These are phyloP conservation scores for Colletotrichum melonis DNA, from an alignment of 2,329 filamentous ascomycete species.

Conservation along the genomic window DNA sequence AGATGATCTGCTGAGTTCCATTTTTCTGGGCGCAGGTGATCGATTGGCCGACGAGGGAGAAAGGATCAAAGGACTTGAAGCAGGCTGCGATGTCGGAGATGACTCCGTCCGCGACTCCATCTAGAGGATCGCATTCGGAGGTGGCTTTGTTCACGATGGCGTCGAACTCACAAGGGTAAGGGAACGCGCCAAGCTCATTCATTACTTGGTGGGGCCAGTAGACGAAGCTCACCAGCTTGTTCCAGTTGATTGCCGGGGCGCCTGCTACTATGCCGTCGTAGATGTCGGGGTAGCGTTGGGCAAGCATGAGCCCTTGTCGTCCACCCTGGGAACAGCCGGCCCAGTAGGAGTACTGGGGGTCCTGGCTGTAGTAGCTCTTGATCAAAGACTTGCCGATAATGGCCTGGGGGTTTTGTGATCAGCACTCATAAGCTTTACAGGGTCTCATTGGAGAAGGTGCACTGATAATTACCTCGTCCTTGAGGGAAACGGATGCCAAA, in stretches of 20 bases:
- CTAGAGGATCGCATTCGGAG: constrained; percentile 40
- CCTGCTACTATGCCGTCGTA: constrained; percentile 55
- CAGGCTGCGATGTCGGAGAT: constrained; percentile 31
- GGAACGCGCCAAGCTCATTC: constrained; percentile 38
- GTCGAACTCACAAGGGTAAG: constrained; percentile 2
- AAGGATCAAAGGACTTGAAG: constrained; percentile 39
- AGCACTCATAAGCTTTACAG: no score
- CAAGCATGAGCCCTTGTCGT: constrained; percentile 59
- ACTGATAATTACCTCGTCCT: constrained; percentile 56
- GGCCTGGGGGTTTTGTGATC: background rate
- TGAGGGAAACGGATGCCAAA: constrained; percentile 42
- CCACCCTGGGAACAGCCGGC: constrained; percentile 64
- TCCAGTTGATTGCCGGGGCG: constrained; percentile 11
- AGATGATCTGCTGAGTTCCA: background rate
- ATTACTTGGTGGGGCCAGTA: constrained; percentile 6
- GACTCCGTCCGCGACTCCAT: constrained; percentile 40
- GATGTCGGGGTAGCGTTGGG: constrained; percentile 58
- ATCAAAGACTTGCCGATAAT: background rate
- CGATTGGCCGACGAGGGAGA: constrained; percentile 24
- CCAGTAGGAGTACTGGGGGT: constrained; percentile 54
- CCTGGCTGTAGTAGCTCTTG: background rate
- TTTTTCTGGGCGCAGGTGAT: background rate
- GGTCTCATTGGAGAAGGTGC: no score
- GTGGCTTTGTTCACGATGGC: constrained; percentile 48
- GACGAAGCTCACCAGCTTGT: background rate